Evolutionary conservation across 2,329 filamentous ascomycete species (phyloP), one percentile per base, ranked within the genome.

Genomic region (Phialophora macrospora): DNA sequence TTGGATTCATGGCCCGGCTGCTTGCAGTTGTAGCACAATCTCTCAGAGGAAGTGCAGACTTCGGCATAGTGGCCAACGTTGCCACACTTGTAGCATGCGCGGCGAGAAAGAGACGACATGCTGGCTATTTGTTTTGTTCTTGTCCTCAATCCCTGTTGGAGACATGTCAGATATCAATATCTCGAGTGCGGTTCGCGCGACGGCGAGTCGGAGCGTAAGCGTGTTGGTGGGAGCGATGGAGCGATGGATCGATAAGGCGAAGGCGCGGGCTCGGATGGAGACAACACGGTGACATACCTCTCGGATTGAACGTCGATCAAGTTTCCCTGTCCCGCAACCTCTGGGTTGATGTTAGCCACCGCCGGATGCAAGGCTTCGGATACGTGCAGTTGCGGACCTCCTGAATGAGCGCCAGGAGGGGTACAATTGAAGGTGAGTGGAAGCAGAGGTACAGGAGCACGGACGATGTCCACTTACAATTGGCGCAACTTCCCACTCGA

Each of bases 11-110:
- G 95, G 79, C 92, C 90, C 87, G 75, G 72, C 63, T 70, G 82
- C 89, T 79, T 84, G 93, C 95, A 99, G 86, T 99, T 99, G 84
- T 99, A 99, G 90, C 95, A 99, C 76, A 99, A 90, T 77, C 95
- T 92, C 86, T 99, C 94, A 67, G 93, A 91, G 67, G 94, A 97
- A 69, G 94, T 95, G 90, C 95, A 99, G 73, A 97, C 93, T 86
- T 98, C 93, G 68, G 81, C 81, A 75, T 82, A 83, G 74, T 93
- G 90, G 79, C 90, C 90, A 79, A 93, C 89, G 75, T 93, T 92
- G 82, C 90, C 90, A 79, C 81, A 83, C 74, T 83, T 91, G 84
- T 91, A 91, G 85, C 90, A 93, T 74, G 90, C 90, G 81, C 90
- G 89, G 80, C 90, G 90, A 77, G 90, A 91, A 74, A 93, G 85